These are phyloP conservation scores for Corynascus novoguineensis DNA, from an alignment of 495 filamentous ascomycete genomes.

Conservation along the genomic window DNA sequence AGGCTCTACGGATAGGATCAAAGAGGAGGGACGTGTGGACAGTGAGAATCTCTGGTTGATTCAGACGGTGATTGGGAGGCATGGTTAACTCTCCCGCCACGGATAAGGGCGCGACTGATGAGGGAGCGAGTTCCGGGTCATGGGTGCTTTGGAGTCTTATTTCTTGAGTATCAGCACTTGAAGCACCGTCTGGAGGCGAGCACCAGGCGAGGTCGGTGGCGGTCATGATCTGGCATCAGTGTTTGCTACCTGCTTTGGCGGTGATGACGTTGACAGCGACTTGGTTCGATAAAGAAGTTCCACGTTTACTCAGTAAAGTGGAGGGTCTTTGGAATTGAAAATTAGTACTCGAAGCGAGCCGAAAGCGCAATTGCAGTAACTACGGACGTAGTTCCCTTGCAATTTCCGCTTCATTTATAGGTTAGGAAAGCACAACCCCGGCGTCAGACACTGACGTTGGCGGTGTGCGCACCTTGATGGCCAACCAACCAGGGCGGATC, in stretches of 20 bases:
- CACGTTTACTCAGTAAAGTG: background rate
- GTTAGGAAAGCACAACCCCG: background rate
- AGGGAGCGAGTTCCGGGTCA: background rate
- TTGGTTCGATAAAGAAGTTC: background rate
- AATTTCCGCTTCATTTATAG: background rate
- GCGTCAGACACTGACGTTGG: background rate
- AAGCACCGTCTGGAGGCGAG: background rate
- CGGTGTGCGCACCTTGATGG: slow-evolving; percentile 16
- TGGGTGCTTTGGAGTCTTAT: background rate
- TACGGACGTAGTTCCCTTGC: background rate
- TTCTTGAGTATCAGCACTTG: background rate
- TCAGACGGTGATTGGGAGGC: slow-evolving; percentile 10
- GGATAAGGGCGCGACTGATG: background rate
- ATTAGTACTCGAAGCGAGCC: too few species aligned
- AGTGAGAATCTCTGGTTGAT: too few species aligned
- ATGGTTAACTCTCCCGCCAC: background rate
- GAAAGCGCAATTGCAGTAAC: too few species aligned
- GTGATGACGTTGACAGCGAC: background rate
- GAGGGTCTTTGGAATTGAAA: background rate
- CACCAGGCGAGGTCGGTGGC: background rate
- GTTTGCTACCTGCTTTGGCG: background rate
- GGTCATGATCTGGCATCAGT: background rate
- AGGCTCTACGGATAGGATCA: slow-evolving; percentile 43
- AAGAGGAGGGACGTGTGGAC: slow-evolving; percentile 47
- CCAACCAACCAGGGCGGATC: background rate